Percentiles rank a stretch among this genome's conserved stretches.
Evolutionary conservation across 2,329 filamentous ascomycete genomes (phyloP).

Genomic region (Aschersonia sp.): DNA sequence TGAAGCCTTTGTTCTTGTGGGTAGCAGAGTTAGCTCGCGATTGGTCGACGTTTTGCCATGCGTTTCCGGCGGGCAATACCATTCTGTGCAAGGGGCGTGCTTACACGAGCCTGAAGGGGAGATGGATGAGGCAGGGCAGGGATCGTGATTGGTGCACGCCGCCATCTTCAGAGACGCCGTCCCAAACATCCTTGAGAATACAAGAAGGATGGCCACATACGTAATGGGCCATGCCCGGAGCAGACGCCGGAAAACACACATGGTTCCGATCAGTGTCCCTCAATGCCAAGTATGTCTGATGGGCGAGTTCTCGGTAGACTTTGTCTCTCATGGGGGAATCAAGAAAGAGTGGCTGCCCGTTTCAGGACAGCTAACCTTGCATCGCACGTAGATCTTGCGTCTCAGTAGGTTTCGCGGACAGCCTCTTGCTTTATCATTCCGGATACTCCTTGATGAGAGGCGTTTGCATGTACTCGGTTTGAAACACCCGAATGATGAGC

Average conservation of each 20-base stretch:
- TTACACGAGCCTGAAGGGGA: not conserved
- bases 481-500: too few relatives aligned
- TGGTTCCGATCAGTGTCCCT: too few relatives aligned
- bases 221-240: too few relatives aligned
- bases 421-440: not conserved
- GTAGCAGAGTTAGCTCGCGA: not conserved
- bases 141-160: too few relatives aligned
- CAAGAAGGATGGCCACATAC: too few relatives aligned
- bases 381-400: not conserved
- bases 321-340: not conserved
- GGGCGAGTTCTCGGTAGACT: not conserved
- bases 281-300: not conserved
- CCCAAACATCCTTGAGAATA: too few relatives aligned
- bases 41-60: not conserved
- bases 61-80: too few relatives aligned
- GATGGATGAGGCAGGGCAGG: too few relatives aligned
- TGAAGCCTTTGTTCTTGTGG: too few relatives aligned
- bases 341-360: not conserved
- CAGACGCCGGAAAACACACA: too few relatives aligned
- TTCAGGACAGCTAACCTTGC: not conserved
- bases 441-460: not conserved
- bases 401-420: not conserved
- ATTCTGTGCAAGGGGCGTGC: not conserved
- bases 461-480: not conserved
- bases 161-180: too few relatives aligned